Percentiles rank a stretch among this genome's conserved stretches.
phyloP scores from a whole-genome alignment of 208 protist species.

The Leptomonas seymouri region DNA sequence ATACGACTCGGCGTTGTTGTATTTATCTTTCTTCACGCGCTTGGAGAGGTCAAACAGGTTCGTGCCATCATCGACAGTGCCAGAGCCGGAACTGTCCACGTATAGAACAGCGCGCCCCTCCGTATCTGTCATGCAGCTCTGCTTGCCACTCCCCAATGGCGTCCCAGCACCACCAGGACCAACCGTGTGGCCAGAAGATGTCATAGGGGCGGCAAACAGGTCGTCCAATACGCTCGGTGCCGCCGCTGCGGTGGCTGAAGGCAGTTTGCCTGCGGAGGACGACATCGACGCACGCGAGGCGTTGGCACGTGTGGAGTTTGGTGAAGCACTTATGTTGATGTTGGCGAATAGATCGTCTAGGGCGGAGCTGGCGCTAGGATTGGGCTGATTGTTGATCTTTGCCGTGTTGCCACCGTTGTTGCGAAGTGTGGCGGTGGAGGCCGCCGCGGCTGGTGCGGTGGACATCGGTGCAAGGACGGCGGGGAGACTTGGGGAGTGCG shows the following conservation, averaged over 20 bases:
- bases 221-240: conserved; percentile 32
- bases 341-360: conserved; percentile 73
- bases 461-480: conserved; percentile 3
- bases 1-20: conserved; percentile 61
- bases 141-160: not conserved
- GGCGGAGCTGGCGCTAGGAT: conserved; percentile 20
- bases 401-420: not conserved
- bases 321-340: conserved; percentile 19
- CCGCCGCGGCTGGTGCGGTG: conserved; percentile 1
- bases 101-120: conserved; percentile 28
- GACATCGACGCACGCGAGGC: conserved; percentile 6
- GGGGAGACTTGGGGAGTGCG: conserved; percentile 9
- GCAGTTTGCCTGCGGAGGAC: not conserved
- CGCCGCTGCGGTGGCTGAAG: conserved; percentile 2
- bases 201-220: conserved; percentile 28
- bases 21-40: conserved; percentile 42
- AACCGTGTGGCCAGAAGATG: too few species aligned
- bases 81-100: conserved; percentile 26
- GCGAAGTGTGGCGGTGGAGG: not conserved
- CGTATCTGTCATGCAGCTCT: not conserved
- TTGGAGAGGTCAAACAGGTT: conserved; percentile 78
- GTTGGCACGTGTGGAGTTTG: not conserved
- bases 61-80: conserved; percentile 18
- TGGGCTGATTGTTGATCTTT: conserved; percentile 1
- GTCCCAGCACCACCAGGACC: not conserved